A percentile compares a stretch with the other conserved stretches of the same genome.
Evolutionary conservation across 176 grass and related monocot species (phyloP).

Genomic region (Juncus inflexus): DNA sequence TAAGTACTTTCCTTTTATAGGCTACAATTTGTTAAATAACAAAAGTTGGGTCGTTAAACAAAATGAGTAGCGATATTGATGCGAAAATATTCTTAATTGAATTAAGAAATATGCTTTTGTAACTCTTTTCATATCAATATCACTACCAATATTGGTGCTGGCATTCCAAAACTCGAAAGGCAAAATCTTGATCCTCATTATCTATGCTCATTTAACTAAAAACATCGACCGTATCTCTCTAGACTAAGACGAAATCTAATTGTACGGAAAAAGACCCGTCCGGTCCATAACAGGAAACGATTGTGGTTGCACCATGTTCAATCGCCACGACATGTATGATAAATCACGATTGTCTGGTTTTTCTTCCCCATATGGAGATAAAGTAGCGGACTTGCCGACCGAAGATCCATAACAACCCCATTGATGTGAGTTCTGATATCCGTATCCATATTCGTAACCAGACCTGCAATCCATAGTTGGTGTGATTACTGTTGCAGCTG

Average conservation of each 20-base stretch:
- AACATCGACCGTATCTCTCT: no score
- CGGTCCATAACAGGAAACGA: conserved; percentile 64
- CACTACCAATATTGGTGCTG: conserved; percentile 5
- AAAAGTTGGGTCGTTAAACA: conserved; percentile 4
- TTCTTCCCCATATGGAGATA: conserved; percentile 43
- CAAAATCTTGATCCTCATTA: conserved; percentile 3
- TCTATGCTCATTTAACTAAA: no score
- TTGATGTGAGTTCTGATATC: conserved; percentile 37
- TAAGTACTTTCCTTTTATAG: conserved; percentile 29
- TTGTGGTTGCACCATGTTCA: conserved; percentile 58
- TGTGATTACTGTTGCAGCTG: conserved; percentile 32
- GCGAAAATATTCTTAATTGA: background rate
- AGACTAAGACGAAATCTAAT: conserved; percentile 23
- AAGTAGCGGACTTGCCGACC: conserved; percentile 37
- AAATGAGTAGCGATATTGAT: background rate
- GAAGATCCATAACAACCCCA: conserved; percentile 77
- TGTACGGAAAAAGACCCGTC: conserved; percentile 74
- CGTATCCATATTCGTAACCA: conserved; percentile 56
- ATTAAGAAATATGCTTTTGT: conserved; percentile 14
- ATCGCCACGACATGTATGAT: conserved; percentile 61
- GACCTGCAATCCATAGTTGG: conserved; percentile 24
- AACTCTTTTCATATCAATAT: conserved; percentile 32
- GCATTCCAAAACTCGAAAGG: background rate
- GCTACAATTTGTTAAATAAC: conserved; percentile 28
- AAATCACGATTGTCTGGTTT: conserved; percentile 32